phyloP scores from a whole-genome alignment of 73 alveolate genomes.

The Durusdinium trenchii region DNA sequence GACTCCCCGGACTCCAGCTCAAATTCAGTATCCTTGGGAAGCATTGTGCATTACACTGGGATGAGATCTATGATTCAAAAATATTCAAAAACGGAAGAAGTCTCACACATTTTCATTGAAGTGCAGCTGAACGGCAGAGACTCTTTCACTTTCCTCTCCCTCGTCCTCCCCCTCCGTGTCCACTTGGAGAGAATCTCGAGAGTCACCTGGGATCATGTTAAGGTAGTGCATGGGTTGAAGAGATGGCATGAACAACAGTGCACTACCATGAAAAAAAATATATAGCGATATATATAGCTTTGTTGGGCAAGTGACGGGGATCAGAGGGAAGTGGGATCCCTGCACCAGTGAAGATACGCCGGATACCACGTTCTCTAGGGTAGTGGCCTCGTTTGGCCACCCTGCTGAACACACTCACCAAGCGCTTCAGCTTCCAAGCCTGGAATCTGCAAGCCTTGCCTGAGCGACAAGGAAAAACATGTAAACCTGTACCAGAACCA shows the following conservation, averaged over 20 bases:
- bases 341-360: background rate
- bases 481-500: background rate
- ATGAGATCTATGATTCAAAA: too few relatives aligned
- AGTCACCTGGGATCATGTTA: background rate
- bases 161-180: background rate
- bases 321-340: constrained; percentile 26
- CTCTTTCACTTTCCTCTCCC: background rate
- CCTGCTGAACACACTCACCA: background rate
- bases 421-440: constrained; percentile 11
- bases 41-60: background rate
- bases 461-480: background rate
- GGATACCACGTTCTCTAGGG: constrained; percentile 1
- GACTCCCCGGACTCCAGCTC: background rate
- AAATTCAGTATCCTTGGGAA: background rate
- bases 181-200: background rate
- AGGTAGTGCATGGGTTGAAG: background rate
- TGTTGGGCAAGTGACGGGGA: background rate
- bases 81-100: too few relatives aligned
- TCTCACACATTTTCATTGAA: background rate
- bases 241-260: background rate
- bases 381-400: constrained; percentile 43
- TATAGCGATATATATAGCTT: background rate
- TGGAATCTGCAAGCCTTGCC: constrained; percentile 7
- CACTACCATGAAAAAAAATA: background rate
- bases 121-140: background rate